Conservation (phyloP, 1,139 yeast genomes). For the Pichia kudriavzevii region DNA sequence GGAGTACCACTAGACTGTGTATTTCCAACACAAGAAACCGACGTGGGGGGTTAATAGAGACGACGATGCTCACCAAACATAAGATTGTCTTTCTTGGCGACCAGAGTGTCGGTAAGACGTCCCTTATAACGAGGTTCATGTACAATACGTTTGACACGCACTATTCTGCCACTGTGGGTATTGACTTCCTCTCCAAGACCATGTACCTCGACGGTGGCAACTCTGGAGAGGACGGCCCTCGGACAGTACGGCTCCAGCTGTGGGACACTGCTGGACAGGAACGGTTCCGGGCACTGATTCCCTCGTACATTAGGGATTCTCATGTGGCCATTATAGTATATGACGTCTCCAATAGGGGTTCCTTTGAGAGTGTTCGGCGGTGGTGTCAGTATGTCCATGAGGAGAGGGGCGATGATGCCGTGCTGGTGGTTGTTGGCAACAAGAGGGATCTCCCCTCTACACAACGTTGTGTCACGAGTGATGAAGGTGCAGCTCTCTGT, state of each 20-base stretch:
- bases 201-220: slow-evolving; percentile 72
- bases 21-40: too few species aligned
- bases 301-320: slow-evolving; percentile 92
- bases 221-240: too few species aligned
- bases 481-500: slow-evolving; percentile 73
- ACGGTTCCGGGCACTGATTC: slow-evolving; percentile 78
- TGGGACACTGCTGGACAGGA: slow-evolving; percentile 89
- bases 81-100: slow-evolving; percentile 96
- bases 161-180: slow-evolving; percentile 92
- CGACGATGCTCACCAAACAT: slow-evolving; percentile 49
- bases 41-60: too few species aligned
- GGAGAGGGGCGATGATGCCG: slow-evolving; percentile 64
- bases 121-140: slow-evolving; percentile 92
- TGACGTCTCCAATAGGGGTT: slow-evolving; percentile 79
- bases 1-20: too few species aligned
- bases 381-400: slow-evolving; percentile 83
- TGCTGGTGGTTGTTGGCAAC: slow-evolving; percentile 71
- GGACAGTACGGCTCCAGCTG: slow-evolving; percentile 50
- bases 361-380: slow-evolving; percentile 67
- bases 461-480: slow-evolving; percentile 69
- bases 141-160: slow-evolving; percentile 97
- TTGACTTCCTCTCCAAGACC: slow-evolving; percentile 85
- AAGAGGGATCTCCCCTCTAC: slow-evolving; percentile 69
- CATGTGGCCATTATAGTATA: slow-evolving; percentile 94
- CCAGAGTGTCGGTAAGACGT: slow-evolving; percentile 95